These are phyloP conservation scores for Botryotinia globosa DNA, from an alignment of 2,329 filamentous ascomycete genomes.

Conservation along the genomic window DNA sequence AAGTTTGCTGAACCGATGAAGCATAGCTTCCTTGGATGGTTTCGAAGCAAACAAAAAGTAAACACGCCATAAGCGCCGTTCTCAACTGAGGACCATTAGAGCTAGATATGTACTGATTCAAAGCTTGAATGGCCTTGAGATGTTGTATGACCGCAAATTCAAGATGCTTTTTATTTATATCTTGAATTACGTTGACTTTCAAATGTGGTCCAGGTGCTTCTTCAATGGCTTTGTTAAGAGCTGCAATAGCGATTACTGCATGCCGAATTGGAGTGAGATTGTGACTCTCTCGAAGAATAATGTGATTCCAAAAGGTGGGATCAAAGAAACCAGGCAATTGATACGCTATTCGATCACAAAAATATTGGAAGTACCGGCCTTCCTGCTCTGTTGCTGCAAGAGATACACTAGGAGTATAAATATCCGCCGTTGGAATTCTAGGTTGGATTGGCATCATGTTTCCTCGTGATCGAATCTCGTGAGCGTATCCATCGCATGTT, in stretches of 20 bases:
- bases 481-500: slow-evolving; percentile 57
- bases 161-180: slow-evolving; percentile 51
- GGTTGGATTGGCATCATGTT: slow-evolving; percentile 28
- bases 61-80: slow-evolving; percentile 35
- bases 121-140: slow-evolving; percentile 52
- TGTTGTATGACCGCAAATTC: slow-evolving; percentile 59
- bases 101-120: slow-evolving; percentile 46
- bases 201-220: slow-evolving; percentile 31
- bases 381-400: slow-evolving; percentile 54
- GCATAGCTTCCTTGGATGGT: slow-evolving; percentile 48
- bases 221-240: slow-evolving; percentile 63
- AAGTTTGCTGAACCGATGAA: slow-evolving; percentile 59
- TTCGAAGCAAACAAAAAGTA: slow-evolving; percentile 37
- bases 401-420: slow-evolving; percentile 37
- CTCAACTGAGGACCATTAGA: slow-evolving; percentile 45
- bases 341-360: slow-evolving; percentile 56
- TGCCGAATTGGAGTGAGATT: slow-evolving; percentile 59
- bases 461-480: slow-evolving; percentile 19
- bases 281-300: slow-evolving; percentile 62
- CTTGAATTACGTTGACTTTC: slow-evolving; percentile 40
- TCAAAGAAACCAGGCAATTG: slow-evolving; percentile 67
- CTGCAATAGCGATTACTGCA: slow-evolving; percentile 64
- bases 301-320: slow-evolving; percentile 59
- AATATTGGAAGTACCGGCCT: slow-evolving; percentile 59
- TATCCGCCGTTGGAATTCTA: slow-evolving; percentile 33